Percentiles rank a stretch among this genome's conserved stretches.
Conservation (phyloP, 257 asterid species). For the Mentha longifolia region DNA sequence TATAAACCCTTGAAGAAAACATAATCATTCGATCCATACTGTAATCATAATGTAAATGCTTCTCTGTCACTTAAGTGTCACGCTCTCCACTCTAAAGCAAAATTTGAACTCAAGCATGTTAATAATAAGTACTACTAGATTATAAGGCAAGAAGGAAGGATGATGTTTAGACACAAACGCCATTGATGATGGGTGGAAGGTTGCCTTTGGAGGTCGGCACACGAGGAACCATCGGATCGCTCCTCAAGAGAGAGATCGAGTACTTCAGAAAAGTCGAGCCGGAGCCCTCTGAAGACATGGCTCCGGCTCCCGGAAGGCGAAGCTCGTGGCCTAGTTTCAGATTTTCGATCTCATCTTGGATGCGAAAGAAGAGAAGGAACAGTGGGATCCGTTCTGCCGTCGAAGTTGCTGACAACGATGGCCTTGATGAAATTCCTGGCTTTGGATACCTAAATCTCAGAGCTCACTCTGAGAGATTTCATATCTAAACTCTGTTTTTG, state of each 20-base stretch:
- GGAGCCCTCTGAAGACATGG: conserved; percentile 38
- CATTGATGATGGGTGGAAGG: conserved; percentile 43
- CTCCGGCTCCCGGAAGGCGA: conserved; percentile 33
- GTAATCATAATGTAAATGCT: conserved; percentile 36
- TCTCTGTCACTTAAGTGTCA: conserved; percentile 34
- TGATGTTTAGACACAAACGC: not conserved
- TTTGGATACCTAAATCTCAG: conserved; percentile 73
- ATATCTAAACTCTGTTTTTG: conserved; percentile 26
- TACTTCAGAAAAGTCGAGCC: conserved; percentile 57
- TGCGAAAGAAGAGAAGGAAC: conserved; percentile 59
- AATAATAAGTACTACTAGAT: not conserved
- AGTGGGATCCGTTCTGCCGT: conserved; percentile 45
- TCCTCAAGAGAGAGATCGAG: conserved; percentile 82
- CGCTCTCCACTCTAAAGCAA: conserved; percentile 32
- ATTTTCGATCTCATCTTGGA: conserved; percentile 53
- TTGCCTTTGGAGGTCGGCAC: conserved; percentile 67
- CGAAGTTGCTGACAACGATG: conserved; percentile 38
- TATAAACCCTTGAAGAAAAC: conserved; percentile 8
- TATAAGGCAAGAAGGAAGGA: conserved; percentile 19
- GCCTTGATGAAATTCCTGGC: conserved; percentile 46
- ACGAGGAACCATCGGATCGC: conserved; percentile 87
- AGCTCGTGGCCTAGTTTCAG: conserved; percentile 59
- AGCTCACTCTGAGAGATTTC: conserved; percentile 61
- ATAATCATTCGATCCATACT: conserved; percentile 31
- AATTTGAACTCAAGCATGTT: conserved; percentile 12